Conservation (phyloP, 768 basidiomycete species). For the Leccinum pellstonianum region DNA sequence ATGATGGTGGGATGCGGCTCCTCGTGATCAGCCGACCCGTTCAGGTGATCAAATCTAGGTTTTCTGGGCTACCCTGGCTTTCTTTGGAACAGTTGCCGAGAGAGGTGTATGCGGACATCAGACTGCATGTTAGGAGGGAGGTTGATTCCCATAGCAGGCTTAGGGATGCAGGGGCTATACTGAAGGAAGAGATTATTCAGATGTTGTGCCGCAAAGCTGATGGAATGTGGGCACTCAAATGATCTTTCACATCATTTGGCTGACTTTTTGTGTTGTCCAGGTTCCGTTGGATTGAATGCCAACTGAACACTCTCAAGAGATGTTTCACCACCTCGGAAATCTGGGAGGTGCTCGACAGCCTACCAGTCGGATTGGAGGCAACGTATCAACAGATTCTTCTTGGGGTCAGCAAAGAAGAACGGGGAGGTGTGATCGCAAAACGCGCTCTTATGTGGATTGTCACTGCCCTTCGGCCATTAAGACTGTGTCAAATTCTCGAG, state of each 20-base stretch:
- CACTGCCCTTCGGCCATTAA: neutral
- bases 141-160: conserved; percentile 8
- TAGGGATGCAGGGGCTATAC: neutral
- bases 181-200: conserved; percentile 6
- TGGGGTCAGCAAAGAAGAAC: neutral
- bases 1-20: conserved; percentile 10
- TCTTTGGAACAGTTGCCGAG: neutral
- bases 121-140: conserved; percentile 4
- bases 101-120: conserved; percentile 11
- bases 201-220: conserved; percentile 2
- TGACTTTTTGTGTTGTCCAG: neutral
- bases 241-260: neutral
- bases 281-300: neutral
- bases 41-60: conserved; percentile 7
- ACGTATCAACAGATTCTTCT: neutral
- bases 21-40: conserved; percentile 7
- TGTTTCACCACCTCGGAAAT: neutral
- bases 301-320: neutral
- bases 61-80: conserved; percentile 1
- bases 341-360: neutral
- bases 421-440: neutral
- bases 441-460: neutral
- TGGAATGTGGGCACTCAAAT: conserved; percentile 12
- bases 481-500: neutral
- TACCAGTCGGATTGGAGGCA: neutral